These are phyloP conservation scores for Pyrenochaeta sp. DNA, from an alignment of 2,329 filamentous ascomycete species.

Conservation along the genomic window DNA sequence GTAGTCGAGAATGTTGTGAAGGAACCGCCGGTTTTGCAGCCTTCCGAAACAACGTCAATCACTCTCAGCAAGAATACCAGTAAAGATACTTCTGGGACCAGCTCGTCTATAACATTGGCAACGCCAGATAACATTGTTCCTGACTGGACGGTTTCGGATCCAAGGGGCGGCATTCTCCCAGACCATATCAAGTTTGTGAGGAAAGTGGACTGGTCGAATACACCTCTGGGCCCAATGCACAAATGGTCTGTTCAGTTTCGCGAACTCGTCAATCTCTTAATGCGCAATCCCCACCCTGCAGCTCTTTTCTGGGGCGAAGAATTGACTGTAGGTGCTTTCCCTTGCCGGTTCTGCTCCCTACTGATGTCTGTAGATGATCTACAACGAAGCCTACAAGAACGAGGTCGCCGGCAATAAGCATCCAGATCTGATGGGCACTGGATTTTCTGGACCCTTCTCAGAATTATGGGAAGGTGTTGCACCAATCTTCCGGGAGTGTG, in stretches of 20 bases:
- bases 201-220: conserved; percentile 57
- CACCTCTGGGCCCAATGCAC: conserved; percentile 57
- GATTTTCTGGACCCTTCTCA: conserved; percentile 43
- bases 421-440: conserved; percentile 42
- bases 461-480: conserved; percentile 52
- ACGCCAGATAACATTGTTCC: conserved; percentile 30
- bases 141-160: conserved; percentile 35
- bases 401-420: conserved; percentile 37
- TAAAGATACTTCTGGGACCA: conserved; percentile 22
- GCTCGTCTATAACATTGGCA: conserved; percentile 28
- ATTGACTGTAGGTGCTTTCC: no score
- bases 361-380: conserved; percentile 36
- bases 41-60: conserved; percentile 13
- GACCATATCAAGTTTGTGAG: conserved; percentile 48
- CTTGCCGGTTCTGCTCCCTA: no score
- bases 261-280: conserved; percentile 45
- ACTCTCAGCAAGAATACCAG: conserved; percentile 24
- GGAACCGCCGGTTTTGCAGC: conserved; percentile 4
- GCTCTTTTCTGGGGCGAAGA: conserved; percentile 54
- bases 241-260: conserved; percentile 59
- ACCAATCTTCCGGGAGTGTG: conserved; percentile 37
- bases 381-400: conserved; percentile 51
- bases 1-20: conserved; percentile 6
- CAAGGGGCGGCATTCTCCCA: conserved; percentile 34
- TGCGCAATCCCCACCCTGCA: conserved; percentile 39